Percentiles rank a stretch among this genome's conserved stretches.
Conservation (phyloP, 2,329 filamentous ascomycete species). For the Xylariales sp. region DNA sequence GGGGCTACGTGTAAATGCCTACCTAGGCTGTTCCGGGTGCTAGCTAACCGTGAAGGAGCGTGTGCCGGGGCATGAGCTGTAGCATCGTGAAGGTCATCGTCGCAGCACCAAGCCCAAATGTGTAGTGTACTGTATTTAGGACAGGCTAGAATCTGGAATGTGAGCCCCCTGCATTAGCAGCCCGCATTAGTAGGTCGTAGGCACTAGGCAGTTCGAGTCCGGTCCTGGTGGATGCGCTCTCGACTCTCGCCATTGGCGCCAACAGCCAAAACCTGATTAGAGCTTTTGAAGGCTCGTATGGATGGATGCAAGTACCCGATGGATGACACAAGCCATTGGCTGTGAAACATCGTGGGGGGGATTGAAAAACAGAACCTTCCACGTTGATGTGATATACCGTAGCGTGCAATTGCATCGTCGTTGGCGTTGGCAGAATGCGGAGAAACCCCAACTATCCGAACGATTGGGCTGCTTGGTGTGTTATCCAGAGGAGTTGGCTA, state of each 20-base stretch:
- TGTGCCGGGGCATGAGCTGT: background rate
- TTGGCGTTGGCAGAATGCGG: constrained; percentile 16
- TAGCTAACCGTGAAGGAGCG: background rate
- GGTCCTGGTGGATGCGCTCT: constrained; percentile 21
- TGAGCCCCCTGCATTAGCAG: constrained; percentile 23
- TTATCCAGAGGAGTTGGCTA: background rate
- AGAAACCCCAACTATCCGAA: constrained; percentile 2
- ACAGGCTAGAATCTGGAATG: constrained; percentile 21
- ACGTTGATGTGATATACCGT: constrained; percentile 3
- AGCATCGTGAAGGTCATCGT: constrained; percentile 40
- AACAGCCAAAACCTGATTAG: constrained; percentile 27
- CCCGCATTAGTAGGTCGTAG: constrained; percentile 23
- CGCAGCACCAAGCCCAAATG: constrained; percentile 36
- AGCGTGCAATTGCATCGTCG: background rate
- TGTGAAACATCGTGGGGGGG: constrained; percentile 23
- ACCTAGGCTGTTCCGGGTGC: constrained; percentile 6
- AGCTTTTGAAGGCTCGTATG: constrained; percentile 1
- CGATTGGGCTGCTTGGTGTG: background rate
- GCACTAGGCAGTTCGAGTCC: constrained; percentile 14
- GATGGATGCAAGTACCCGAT: constrained; percentile 17
- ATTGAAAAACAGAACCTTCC: constrained; percentile 2
- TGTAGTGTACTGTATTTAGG: constrained; percentile 15
- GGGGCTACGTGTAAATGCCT: constrained; percentile 17
- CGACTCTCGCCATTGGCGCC: constrained; percentile 28
- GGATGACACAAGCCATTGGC: constrained; percentile 16